Evolutionary conservation across 345 rosid species (phyloP).

Genomic region (Cardamine resedifolia): DNA sequence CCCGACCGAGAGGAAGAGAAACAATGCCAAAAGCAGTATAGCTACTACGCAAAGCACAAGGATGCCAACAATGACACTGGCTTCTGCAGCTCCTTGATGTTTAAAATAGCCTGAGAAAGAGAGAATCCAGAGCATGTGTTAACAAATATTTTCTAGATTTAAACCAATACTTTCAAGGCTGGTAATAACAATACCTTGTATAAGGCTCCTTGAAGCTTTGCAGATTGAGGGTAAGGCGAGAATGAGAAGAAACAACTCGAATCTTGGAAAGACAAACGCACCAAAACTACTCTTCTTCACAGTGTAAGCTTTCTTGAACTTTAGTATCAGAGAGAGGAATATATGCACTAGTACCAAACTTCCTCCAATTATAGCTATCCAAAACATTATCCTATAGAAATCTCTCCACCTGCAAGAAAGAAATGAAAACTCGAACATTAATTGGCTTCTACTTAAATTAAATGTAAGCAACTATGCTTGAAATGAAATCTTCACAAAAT

Average conservation of each 20-base stretch:
- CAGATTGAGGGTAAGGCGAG: slow-evolving; percentile 76
- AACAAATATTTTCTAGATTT: not conserved
- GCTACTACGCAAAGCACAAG: slow-evolving; percentile 57
- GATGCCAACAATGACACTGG: slow-evolving; percentile 57
- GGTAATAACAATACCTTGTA: slow-evolving; percentile 51
- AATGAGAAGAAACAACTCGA: slow-evolving; percentile 73
- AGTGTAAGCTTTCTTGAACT: slow-evolving; percentile 44
- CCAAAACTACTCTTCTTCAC: slow-evolving; percentile 55
- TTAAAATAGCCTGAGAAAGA: slow-evolving; percentile 32
- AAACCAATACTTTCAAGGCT: not conserved
- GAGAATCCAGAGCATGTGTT: not conserved
- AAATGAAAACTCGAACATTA: not conserved
- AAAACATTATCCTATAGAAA: slow-evolving; percentile 84
- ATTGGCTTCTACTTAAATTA: slow-evolving; percentile 17
- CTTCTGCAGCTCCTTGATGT: slow-evolving; percentile 47
- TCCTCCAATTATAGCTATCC: slow-evolving; percentile 71
- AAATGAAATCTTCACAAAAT: not conserved
- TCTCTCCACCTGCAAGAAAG: slow-evolving; percentile 71
- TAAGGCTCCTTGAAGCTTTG: slow-evolving; percentile 62
- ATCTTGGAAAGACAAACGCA: slow-evolving; percentile 72
- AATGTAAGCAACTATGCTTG: not conserved
- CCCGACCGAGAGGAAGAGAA: slow-evolving; percentile 81
- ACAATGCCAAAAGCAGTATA: slow-evolving; percentile 50
- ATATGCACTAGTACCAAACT: slow-evolving; percentile 65
- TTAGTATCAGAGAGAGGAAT: slow-evolving; percentile 52